A percentile compares a stretch with the other conserved stretches of the same genome.
Conservation (phyloP, 192 early-diverging fungal genomes). For the Coemansia sp. region DNA sequence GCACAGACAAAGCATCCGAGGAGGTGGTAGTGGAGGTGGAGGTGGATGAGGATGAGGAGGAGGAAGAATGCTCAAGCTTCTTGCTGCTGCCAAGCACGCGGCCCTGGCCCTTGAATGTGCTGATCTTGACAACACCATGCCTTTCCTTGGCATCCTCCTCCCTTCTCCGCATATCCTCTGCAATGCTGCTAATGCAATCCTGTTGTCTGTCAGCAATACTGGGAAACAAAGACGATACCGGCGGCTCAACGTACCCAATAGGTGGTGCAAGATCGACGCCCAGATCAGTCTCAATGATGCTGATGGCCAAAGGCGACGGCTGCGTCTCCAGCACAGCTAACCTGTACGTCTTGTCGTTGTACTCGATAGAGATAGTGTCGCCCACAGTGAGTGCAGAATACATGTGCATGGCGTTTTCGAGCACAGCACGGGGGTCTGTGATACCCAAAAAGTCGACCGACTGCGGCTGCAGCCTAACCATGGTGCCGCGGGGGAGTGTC, state of each 20-base stretch:
- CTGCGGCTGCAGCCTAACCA: constrained; percentile 98
- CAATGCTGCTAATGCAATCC: constrained; percentile 40
- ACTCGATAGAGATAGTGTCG: constrained; percentile 90
- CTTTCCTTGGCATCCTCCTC: constrained; percentile 40
- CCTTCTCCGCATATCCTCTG: constrained; percentile 30
- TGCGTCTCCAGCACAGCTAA: constrained; percentile 90
- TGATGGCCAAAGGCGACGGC: constrained; percentile 79
- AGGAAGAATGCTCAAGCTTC: background rate
- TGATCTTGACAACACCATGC: constrained; percentile 11
- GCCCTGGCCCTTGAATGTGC: constrained; percentile 18
- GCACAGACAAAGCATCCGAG: no score
- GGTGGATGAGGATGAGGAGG: no score
- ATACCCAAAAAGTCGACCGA: constrained; percentile 96
- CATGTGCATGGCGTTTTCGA: constrained; percentile 91
- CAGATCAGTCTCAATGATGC: constrained; percentile 96
- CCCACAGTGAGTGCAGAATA: constrained; percentile 91
- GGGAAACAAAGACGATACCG: constrained; percentile 8
- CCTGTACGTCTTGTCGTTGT: constrained; percentile 85
- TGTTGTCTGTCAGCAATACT: constrained; percentile 1
- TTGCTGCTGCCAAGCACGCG: background rate
- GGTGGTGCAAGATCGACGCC: constrained; percentile 98
- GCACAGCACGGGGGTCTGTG: constrained; percentile 92
- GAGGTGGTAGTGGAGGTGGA: no score
- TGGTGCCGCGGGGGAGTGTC: constrained; percentile 75
- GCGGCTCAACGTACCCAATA: constrained; percentile 92